Evolutionary conservation across 2,329 filamentous ascomycete genomes (phyloP), one percentile per base, ranked within the genome.

Genomic region (Verruconis gallopava): DNA sequence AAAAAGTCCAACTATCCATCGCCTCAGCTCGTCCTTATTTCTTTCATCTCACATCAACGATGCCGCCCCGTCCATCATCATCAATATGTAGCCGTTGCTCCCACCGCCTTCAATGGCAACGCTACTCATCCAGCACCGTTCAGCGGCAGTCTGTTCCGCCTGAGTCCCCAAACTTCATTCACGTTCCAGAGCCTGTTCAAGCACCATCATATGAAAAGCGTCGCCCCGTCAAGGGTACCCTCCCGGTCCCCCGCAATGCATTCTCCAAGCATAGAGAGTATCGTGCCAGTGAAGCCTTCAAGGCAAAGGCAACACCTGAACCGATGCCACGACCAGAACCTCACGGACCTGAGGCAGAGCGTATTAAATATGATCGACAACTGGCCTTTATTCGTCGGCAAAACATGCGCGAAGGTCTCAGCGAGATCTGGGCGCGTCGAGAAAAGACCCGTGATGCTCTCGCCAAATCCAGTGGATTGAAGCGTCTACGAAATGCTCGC

Each of bases 81-180:
- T 54, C 50, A 48, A 50, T 61, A 55, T 49, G 55, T 53, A 25
- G 53, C 55, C 28, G 30, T 51, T 62, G 62, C 50, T 41, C 51
- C 40, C 49, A 58, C 37, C 60, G 62, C 49, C 44, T 49, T 14
- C 40, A 21, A 46, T 47, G 46, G 2, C 14, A 49, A 5, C 49
- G 56, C 39, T 40, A 63, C 43, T 73, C 72, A 54, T 63, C 65
- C 48, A 66, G 67, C 18, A 64, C 70, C 13, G 38, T 64, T 14
- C 35, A 58, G n/a, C 51, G 53, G 44, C 56, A 55, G 38, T 63
- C 63, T 38, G 68, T 88, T 48, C 80, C 81, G 14, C 89, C 91
- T 38, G 84, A 95, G 58, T 93, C 86, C 25, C 89, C 91, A 37
- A 73, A 75, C 49, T 96, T 82, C 67, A 82, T 96, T 63, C 77